These are phyloP conservation scores for Xylariaceae sp. DNA, from an alignment of 2,329 filamentous ascomycete genomes.

Conservation along the genomic window DNA sequence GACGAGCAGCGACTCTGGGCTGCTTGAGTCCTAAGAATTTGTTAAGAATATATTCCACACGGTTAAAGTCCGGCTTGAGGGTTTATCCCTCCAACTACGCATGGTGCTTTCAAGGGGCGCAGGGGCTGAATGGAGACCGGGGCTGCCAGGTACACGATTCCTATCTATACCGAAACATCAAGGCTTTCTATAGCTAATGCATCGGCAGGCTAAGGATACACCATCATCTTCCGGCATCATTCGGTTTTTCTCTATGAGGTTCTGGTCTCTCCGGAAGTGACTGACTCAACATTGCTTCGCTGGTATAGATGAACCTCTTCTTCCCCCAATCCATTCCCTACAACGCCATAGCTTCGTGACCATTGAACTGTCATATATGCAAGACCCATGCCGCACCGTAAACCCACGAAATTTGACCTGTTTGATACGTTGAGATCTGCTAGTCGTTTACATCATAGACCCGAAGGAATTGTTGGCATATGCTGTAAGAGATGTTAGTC, in stretches of 20 bases:
- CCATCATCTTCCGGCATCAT: slow-evolving; percentile 1
- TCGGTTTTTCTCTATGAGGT: not conserved
- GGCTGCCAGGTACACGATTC: not conserved
- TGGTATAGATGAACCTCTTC: slow-evolving; percentile 17
- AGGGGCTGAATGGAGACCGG: not conserved
- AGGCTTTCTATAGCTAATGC: not conserved
- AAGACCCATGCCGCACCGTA: slow-evolving; percentile 27
- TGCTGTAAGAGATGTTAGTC: slow-evolving; percentile 48
- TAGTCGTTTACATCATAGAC: slow-evolving; percentile 59
- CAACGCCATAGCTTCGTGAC: slow-evolving; percentile 33
- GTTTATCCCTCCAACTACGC: not conserved
- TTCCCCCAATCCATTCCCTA: slow-evolving; percentile 22
- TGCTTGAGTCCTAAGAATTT: slow-evolving; percentile 29
- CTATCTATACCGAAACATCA: not conserved
- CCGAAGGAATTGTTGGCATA: slow-evolving; percentile 81
- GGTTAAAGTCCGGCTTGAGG: not conserved
- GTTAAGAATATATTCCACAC: not conserved
- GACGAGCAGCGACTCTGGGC: slow-evolving; percentile 47
- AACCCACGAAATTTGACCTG: slow-evolving; percentile 23
- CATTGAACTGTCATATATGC: slow-evolving; percentile 30
- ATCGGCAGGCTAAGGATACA: not conserved
- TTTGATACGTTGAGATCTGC: slow-evolving; percentile 18
- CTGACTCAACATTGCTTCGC: slow-evolving; percentile 5
- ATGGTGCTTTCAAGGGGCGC: not conserved
- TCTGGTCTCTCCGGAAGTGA: slow-evolving; percentile 3